A percentile compares a stretch with the other conserved stretches of the same genome.
These are phyloP conservation scores for Suillus clintonianus DNA, from an alignment of 768 basidiomycete species.

Conservation along the genomic window DNA sequence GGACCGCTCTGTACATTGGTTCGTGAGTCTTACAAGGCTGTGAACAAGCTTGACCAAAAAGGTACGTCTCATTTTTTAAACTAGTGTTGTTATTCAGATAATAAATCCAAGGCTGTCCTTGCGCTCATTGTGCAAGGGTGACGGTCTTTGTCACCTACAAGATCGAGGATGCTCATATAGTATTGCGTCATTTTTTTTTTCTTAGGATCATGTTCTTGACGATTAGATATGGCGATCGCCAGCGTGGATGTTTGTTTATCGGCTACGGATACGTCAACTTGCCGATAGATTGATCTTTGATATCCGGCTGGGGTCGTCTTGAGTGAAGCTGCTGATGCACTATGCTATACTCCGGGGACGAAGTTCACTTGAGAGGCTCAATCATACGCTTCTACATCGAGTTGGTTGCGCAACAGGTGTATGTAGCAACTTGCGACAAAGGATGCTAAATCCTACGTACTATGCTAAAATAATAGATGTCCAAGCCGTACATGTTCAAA, in stretches of 20 bases:
- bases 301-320: too few relatives aligned
- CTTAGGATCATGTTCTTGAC: conserved; percentile 45
- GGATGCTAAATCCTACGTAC: too few relatives aligned
- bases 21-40: conserved; percentile 31
- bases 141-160: conserved; percentile 23
- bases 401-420: too few relatives aligned
- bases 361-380: too few relatives aligned
- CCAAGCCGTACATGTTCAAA: too few relatives aligned
- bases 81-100: too few relatives aligned
- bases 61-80: conserved; percentile 17
- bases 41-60: conserved; percentile 34
- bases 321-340: too few relatives aligned
- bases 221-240: conserved; percentile 49
- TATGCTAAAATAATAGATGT: too few relatives aligned
- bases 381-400: too few relatives aligned
- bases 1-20: conserved; percentile 29
- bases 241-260: conserved; percentile 51
- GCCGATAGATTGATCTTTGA: conserved; percentile 19
- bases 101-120: conserved; percentile 30
- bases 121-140: conserved; percentile 52
- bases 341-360: too few relatives aligned
- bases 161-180: background rate
- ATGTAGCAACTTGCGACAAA: too few relatives aligned
- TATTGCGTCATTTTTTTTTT: background rate
- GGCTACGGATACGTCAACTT: conserved; percentile 31